Evolutionary conservation across 1,284 basidiomycete species (phyloP).

Genomic region (Schizophyllum amplum): DNA sequence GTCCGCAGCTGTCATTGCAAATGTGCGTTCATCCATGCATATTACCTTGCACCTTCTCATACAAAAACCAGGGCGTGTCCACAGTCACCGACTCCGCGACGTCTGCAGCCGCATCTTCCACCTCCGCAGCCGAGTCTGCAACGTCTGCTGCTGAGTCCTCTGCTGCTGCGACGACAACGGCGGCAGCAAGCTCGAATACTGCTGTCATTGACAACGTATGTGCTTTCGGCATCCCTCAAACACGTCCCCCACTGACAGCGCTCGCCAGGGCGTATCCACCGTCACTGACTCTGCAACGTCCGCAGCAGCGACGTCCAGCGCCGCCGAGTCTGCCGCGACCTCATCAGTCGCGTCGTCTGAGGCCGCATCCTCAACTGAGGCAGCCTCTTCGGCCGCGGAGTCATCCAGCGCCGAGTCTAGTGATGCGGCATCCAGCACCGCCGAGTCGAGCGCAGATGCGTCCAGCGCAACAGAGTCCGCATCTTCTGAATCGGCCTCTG

Average conservation of each 20-base stretch:
- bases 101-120: conserved; percentile 1
- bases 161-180: conserved; percentile 3
- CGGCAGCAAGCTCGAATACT: conserved; percentile 7
- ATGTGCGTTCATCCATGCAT: conserved; percentile 4
- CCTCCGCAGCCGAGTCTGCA: neutral
- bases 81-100: conserved; percentile 2
- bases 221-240: neutral
- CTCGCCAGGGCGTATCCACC: conserved; percentile 20
- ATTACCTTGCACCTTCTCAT: conserved; percentile 11
- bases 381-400: no score
- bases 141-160: conserved; percentile 1
- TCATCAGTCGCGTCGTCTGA: no score
- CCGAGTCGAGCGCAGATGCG: conserved; percentile 14
- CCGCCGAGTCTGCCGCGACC: conserved; percentile 1
- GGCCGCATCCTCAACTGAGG: no score
- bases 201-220: conserved; percentile 13
- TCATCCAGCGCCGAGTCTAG: neutral
- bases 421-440: conserved; percentile 5
- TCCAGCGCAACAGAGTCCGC: neutral
- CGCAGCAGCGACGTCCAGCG: conserved; percentile 14
- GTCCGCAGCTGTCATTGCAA: neutral
- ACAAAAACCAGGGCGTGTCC: conserved; percentile 10
- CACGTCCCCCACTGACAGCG: conserved; percentile 1
- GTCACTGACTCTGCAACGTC: conserved; percentile 5
- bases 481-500: conserved; percentile 1